Conservation (phyloP, 2,329 filamentous ascomycete species). For the Fusarium nygamai region DNA sequence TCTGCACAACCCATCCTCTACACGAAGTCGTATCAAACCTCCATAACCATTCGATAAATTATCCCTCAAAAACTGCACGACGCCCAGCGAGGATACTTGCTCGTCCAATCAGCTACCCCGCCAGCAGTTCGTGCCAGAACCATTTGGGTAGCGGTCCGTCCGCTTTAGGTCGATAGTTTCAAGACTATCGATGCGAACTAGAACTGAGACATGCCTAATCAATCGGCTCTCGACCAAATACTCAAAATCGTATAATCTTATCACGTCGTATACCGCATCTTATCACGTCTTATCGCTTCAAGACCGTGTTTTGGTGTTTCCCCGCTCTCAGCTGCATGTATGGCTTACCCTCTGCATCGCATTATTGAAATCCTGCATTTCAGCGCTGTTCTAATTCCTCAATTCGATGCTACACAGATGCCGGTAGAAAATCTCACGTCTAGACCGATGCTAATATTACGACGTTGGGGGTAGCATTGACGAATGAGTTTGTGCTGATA, state of each 20-base stretch:
- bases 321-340: neutral
- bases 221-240: neutral
- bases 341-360: neutral
- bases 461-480: neutral
- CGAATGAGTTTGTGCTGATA: neutral
- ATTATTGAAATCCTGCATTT: neutral
- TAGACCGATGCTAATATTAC: neutral
- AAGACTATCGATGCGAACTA: neutral
- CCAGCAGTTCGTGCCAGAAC: neutral
- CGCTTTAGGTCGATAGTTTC: neutral
- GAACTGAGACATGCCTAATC: neutral
- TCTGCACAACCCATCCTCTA: neutral
- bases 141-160: neutral
- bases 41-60: neutral
- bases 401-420: neutral
- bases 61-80: neutral
- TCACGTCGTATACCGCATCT: neutral
- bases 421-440: neutral
- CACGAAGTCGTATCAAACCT: neutral
- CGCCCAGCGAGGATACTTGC: neutral
- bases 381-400: neutral
- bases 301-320: neutral
- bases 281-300: neutral
- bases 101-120: neutral
- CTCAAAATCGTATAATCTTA: neutral